Evolutionary conservation across 2,329 filamentous ascomycete genomes (phyloP).

Genomic region (Ophioceras dolichostomum): DNA sequence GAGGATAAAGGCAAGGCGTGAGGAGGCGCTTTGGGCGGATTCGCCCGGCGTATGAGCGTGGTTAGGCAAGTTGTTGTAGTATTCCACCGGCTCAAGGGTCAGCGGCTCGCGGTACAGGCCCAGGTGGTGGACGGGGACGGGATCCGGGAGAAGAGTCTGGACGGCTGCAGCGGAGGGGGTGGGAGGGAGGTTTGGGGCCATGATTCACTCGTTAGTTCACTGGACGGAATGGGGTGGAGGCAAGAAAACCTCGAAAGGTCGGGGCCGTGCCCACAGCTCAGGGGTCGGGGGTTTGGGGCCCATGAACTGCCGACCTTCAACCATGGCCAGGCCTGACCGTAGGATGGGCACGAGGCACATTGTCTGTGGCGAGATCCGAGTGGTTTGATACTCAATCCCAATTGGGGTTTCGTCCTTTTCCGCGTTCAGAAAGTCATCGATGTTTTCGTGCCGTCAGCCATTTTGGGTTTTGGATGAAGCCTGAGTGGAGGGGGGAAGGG

Average conservation of each 20-base stretch:
- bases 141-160: conserved; percentile 66
- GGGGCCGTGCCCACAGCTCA: no score
- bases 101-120: conserved; percentile 87
- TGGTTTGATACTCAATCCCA: conserved; percentile 60
- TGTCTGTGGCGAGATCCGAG: conserved; percentile 47
- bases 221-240: conserved; percentile 1
- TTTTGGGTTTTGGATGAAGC: no score
- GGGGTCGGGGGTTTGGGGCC: no score
- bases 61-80: conserved; percentile 94
- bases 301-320: no score
- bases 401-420: conserved; percentile 64
- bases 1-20: conserved; percentile 64
- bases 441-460: no score
- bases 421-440: no score
- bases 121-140: conserved; percentile 82
- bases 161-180: conserved; percentile 41
- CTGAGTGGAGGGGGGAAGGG: no score
- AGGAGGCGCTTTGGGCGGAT: conserved; percentile 22
- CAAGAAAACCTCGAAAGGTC: no score
- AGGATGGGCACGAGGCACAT: conserved; percentile 85
- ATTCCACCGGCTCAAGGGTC: conserved; percentile 82
- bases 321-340: conserved; percentile 84
- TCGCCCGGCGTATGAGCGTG: conserved; percentile 33
- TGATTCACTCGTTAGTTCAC: conserved; percentile 8
- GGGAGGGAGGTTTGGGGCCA: conserved; percentile 1